Evolutionary conservation across 176 grass and related monocot genomes (phyloP), one percentile per base, ranked within the genome.

Genomic region (Dactylis glomerata): DNA sequence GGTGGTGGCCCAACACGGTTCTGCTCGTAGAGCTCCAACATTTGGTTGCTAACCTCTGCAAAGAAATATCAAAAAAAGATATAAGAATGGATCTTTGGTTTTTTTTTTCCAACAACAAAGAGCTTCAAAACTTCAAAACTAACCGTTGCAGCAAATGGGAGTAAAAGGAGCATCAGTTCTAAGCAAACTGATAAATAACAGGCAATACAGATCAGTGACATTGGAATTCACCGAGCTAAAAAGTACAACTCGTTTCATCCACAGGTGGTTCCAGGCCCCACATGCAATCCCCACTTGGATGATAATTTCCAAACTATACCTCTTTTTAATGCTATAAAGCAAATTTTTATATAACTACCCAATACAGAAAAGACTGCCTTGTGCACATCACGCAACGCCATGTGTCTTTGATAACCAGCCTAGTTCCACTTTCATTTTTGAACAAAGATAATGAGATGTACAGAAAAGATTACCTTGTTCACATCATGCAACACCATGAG

Each of bases 21-120:
- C 74, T 87, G 80, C 68, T 90, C 92, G 51, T 97, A 97, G 41
- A 97, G 66, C 85, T 97, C 94, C 87, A 97, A 81, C 92, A 97
- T 97, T 86, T 97, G 94, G 68, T 87, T 94, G 83, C 92, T 97
- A 63, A 97, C 87, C 77, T 97, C 94, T 97, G 89, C 69, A 77
- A 82, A 73, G 7, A 47, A 47, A 17, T 47, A 15, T 46, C 69
- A 47, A 23, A 73, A 56, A 57, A 77, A 63, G 47, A 78, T 54
- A 38, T 84, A 65, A 82, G 16, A 31, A 41, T 64, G 11, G 5
- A 33, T 59, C 44, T 23, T 51, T 26, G 42, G 31, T 47, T 62
- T 38, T 37, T 65, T 61, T 27, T 19, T 71, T 37, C 2, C n/a
- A n/a, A 57, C 8, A 81, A 52, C 5, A 52, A 68, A 64, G 74